These are phyloP conservation scores for Clarkia xantiana DNA, from an alignment of 345 rosid genomes.

Conservation along the genomic window DNA sequence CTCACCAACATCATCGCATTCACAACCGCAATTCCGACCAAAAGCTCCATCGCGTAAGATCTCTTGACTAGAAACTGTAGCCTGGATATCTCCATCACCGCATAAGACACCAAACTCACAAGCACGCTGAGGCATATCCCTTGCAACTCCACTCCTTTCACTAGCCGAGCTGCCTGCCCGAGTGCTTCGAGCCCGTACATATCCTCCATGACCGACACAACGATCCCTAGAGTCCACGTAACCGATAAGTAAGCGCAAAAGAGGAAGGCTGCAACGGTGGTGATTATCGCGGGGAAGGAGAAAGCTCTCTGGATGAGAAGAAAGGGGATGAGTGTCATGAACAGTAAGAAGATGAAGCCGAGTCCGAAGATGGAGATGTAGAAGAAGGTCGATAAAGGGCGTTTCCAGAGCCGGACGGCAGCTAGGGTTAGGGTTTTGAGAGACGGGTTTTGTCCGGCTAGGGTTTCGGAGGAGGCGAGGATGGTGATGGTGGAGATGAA, in stretches of 20 bases:
- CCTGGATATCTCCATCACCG: conserved; percentile 6
- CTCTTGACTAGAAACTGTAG: neutral
- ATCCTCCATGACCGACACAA: conserved; percentile 42
- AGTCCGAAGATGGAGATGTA: conserved; percentile 15
- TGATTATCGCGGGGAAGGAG: neutral
- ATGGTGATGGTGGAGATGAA: conserved; percentile 18
- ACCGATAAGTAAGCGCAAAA: conserved; percentile 25
- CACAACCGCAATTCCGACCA: conserved; percentile 16
- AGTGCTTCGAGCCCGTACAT: conserved; percentile 38
- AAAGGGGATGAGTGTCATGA: conserved; percentile 8
- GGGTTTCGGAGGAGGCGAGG: conserved; percentile 21
- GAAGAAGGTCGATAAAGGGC: conserved; percentile 28
- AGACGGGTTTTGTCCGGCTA: conserved; percentile 10
- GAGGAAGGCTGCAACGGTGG: conserved; percentile 1
- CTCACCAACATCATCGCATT: conserved; percentile 9
- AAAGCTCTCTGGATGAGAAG: conserved; percentile 1
- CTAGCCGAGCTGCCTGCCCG: conserved; percentile 42
- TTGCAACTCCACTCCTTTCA: conserved; percentile 20
- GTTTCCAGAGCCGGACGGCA: conserved; percentile 20
- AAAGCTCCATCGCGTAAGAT: conserved; percentile 1
- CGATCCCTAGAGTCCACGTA: conserved; percentile 32
- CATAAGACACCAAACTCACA: conserved; percentile 5
- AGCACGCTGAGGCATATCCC: conserved; percentile 38
- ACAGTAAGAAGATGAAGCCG: conserved; percentile 21
- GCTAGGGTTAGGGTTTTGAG: conserved; percentile 14